These are phyloP conservation scores for Pleurotus eryngii DNA, from an alignment of 768 basidiomycete species.

Conservation along the genomic window DNA sequence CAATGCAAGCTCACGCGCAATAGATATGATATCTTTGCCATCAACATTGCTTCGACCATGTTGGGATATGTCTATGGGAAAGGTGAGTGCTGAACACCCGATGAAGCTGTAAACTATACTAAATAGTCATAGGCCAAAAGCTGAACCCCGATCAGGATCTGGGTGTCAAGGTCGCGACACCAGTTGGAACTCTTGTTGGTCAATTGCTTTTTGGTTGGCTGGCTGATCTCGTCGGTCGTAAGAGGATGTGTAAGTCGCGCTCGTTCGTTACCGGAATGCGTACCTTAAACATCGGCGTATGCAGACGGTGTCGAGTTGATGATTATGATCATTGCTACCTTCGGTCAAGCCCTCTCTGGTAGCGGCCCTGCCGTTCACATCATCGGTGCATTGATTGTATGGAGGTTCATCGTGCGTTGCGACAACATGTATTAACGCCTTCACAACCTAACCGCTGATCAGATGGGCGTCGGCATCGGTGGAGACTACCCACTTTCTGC, in stretches of 20 bases:
- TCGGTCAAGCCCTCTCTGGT: constrained; percentile 77
- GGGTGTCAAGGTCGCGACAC: constrained; percentile 75
- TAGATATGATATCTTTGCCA: constrained; percentile 85
- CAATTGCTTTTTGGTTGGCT: constrained; percentile 81
- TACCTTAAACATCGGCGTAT: neutral
- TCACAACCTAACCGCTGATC: neutral
- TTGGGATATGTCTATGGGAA: constrained; percentile 75
- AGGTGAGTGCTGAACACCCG: constrained; percentile 13
- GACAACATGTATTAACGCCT: neutral
- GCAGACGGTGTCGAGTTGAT: constrained; percentile 71
- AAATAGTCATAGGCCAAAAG: constrained; percentile 24
- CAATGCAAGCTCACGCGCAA: neutral
- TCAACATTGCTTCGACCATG: constrained; percentile 83
- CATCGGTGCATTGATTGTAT: constrained; percentile 74
- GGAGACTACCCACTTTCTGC: constrained; percentile 87
- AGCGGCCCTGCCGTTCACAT: constrained; percentile 63
- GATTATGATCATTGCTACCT: constrained; percentile 78
- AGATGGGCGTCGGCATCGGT: constrained; percentile 83
- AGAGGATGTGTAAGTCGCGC: constrained; percentile 68
- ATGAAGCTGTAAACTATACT: neutral
- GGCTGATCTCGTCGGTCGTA: constrained; percentile 73
- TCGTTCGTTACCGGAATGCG: neutral
- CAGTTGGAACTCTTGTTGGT: constrained; percentile 71
- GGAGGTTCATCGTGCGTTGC: constrained; percentile 68
- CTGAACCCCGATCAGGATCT: constrained; percentile 65